Base-by-base conservation (phyloP, 176 grass and related monocot species). In the Oryza brachyantha region DNA sequence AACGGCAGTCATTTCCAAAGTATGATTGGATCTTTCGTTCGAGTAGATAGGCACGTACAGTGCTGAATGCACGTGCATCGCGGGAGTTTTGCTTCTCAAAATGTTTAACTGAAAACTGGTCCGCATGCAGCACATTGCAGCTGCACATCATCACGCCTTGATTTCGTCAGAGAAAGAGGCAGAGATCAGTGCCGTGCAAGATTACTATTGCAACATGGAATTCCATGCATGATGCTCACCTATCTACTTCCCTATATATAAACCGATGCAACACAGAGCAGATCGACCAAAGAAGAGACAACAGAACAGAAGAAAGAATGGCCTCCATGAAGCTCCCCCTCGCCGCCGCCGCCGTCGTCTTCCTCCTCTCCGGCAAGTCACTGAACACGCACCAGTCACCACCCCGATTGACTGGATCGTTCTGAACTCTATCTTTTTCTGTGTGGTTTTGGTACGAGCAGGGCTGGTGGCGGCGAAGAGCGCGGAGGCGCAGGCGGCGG, bases 271-370 rank as follows among this genome's bases (percentile, higher is more conserved):
- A 26, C 19, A 54, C 19, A 19, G 22, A 31, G 3, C 66, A 29
- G 27, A 5, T 61, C 9, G 5, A 55, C 4, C 16, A 28, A 16
- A 22, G 6, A 8, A 1, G 10, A 3, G n/a, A n/a, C n/a, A n/a
- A n/a, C n/a, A 36, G 29, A 8, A 37, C 5, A 39, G 5, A 0
- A 22, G 9, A 21, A 43, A 28, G 35, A 29, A 84, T 84, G 81
- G 61, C 72, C 14, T 67, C 60, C 71, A 27, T 37, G 59, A 86
- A 86, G 77, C 68, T 86, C 66, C 58, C 84, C 4, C 59, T 81
- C n/a, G n/a, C n/a, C n/a, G n/a, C n/a, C n/a, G n/a, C n/a, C 78
- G 6, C 84, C 70, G 58, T 86, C 77, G 25, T 78, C 29, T 74
- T 84, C 25, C 81, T 76, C 78, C 58, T 82, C 19, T 84, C 48